These are phyloP conservation scores for Protomyces inundatus DNA, from an alignment of 1,139 yeast species.

Conservation along the genomic window DNA sequence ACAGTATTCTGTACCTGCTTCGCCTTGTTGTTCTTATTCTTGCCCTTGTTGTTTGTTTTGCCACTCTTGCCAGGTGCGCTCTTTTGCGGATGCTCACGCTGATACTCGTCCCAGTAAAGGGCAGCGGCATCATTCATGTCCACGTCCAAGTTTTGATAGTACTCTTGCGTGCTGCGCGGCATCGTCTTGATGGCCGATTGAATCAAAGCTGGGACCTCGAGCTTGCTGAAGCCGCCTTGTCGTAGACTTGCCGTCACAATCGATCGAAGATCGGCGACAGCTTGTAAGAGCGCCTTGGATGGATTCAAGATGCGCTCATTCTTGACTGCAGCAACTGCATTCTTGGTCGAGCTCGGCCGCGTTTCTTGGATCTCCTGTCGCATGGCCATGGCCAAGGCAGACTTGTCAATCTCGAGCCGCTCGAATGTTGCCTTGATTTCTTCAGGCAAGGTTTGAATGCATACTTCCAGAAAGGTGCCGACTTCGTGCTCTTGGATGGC, in stretches of 20 bases:
- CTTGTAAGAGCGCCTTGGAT: background rate
- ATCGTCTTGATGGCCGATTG: background rate
- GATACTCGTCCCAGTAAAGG: background rate
- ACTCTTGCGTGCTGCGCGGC: background rate
- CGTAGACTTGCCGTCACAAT: background rate
- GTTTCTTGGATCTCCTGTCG: background rate
- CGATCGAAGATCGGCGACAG: background rate
- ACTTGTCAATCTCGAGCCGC: background rate
- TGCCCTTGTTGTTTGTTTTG: background rate
- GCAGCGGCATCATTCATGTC: background rate
- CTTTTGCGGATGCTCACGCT: background rate
- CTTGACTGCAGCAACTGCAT: background rate
- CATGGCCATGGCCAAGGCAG: background rate
- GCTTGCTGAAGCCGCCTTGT: background rate
- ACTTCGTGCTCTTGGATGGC: background rate
- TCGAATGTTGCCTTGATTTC: background rate
- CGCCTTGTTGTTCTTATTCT: background rate
- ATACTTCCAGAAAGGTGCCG: background rate
- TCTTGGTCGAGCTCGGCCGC: background rate
- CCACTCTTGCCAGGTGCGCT: background rate
- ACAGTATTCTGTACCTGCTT: too few relatives aligned
- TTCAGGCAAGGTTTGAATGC: background rate
- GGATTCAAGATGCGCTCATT: background rate
- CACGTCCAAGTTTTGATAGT: background rate
- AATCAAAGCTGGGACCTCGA: background rate